phyloP scores from a whole-genome alignment of 2,329 filamentous ascomycete species.

The Xylariaceae sp. region DNA sequence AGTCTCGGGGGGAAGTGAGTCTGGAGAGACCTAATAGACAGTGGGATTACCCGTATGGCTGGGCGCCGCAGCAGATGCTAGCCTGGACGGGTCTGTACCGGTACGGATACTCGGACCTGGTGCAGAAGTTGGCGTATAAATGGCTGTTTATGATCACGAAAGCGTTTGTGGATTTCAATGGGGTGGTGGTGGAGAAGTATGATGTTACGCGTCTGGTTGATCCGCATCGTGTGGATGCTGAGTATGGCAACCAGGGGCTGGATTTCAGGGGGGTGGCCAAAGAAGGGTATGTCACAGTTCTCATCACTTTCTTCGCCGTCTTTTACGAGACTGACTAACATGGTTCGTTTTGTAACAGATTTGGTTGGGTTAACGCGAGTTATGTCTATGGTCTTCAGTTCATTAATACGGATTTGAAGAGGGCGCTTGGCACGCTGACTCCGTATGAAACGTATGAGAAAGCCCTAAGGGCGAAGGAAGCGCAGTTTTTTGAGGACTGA shows the following conservation, averaged over 20 bases:
- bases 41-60: conserved; percentile 97
- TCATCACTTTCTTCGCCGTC: neutral
- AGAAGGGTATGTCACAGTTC: conserved; percentile 68
- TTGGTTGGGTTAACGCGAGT: conserved; percentile 98
- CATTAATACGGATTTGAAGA: conserved; percentile 80
- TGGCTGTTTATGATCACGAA: conserved; percentile 99
- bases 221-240: conserved; percentile 89
- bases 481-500: conserved; percentile 41
- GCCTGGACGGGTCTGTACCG: conserved; percentile 90
- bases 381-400: conserved; percentile 91
- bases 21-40: conserved; percentile 87
- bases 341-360: conserved; percentile 48
- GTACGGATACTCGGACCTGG: conserved; percentile 87
- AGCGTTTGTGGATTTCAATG: conserved; percentile 97
- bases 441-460: conserved; percentile 77
- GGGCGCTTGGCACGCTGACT: conserved; percentile 81
- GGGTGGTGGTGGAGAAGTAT: conserved; percentile 97
- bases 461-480: conserved; percentile 53
- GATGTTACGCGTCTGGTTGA: conserved; percentile 87
- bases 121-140: conserved; percentile 84
- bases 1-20: conserved; percentile 74
- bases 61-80: conserved; percentile 97
- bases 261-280: conserved; percentile 95
- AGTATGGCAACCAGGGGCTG: conserved; percentile 94
- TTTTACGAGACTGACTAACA: neutral